Conservation (phyloP, 148 eudicot genomes). For the Diospyros lotus region DNA sequence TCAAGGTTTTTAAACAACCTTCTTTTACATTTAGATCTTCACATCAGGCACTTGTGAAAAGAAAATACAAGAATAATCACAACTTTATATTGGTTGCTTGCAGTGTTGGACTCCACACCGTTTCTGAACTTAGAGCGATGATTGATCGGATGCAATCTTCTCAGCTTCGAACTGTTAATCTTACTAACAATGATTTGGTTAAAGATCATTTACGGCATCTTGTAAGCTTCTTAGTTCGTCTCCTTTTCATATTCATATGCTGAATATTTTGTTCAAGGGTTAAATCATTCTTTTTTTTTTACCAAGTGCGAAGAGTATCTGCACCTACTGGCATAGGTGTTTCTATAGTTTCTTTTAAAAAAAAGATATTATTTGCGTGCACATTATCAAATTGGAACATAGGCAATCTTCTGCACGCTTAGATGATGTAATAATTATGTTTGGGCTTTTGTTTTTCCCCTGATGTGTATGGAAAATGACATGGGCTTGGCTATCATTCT, state of each 20-base stretch:
- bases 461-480: background rate
- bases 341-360: too few relatives aligned
- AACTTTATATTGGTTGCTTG: slow-evolving; percentile 14
- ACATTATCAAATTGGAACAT: too few relatives aligned
- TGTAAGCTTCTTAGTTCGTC: slow-evolving; percentile 36
- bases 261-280: background rate
- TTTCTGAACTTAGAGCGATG: slow-evolving; percentile 70
- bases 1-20: too few relatives aligned
- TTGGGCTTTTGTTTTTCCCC: background rate
- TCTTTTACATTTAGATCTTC: too few relatives aligned
- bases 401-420: too few relatives aligned
- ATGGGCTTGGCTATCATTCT: background rate
- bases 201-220: slow-evolving; percentile 95
- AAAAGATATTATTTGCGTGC: too few relatives aligned
- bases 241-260: background rate
- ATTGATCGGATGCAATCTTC: slow-evolving; percentile 69
- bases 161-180: slow-evolving; percentile 60
- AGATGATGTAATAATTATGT: background rate
- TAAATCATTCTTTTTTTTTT: background rate
- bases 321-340: background rate
- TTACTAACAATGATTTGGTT: slow-evolving; percentile 83
- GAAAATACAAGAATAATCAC: background rate
- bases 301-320: background rate
- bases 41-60: too few relatives aligned
- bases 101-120: slow-evolving; percentile 94